phyloP scores from a whole-genome alignment of 2,329 filamentous ascomycete species.

The Ophiostoma sp. region DNA sequence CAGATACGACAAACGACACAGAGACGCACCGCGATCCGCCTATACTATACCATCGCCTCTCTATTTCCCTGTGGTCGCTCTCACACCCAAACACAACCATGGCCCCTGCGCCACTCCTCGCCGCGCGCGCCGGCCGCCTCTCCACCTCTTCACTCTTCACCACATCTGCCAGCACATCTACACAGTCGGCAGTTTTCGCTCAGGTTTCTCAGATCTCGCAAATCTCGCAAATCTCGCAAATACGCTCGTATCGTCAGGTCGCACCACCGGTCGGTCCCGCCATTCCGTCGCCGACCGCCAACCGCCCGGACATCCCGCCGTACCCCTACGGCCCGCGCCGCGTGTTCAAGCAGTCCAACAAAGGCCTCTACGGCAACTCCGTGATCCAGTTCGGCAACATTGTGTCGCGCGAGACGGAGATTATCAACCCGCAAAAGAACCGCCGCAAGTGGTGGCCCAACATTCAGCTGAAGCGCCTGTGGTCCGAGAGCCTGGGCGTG shows the following conservation, averaged over 20 bases:
- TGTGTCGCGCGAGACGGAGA: conserved; percentile 60
- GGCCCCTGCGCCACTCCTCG: conserved; percentile 15
- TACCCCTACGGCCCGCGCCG: conserved; percentile 69
- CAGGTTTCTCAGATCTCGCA: not conserved
- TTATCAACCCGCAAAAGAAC: conserved; percentile 49
- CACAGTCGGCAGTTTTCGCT: conserved; percentile 36
- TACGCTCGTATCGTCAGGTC: conserved; percentile 31
- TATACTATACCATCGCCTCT: not conserved
- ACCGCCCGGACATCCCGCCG: conserved; percentile 43
- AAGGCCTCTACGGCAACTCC: conserved; percentile 63
- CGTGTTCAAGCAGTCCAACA: conserved; percentile 75
- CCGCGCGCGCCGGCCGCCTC: conserved; percentile 19
- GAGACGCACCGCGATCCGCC: not conserved
- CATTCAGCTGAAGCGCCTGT: conserved; percentile 62
- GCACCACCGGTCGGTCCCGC: conserved; percentile 31
- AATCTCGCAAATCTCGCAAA: conserved; percentile 5
- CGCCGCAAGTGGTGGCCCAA: conserved; percentile 72
- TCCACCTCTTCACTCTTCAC: conserved; percentile 3
- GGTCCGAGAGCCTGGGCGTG: conserved; percentile 55
- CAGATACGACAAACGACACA: not conserved
- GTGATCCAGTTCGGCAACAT: conserved; percentile 76
- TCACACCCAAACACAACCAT: conserved; percentile 3
- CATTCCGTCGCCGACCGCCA: conserved; percentile 44
- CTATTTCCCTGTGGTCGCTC: too few species aligned
- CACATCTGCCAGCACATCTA: not conserved